Evolutionary conservation across 2,329 filamentous ascomycete species (phyloP).

Genomic region (Bretziella fagacearum): DNA sequence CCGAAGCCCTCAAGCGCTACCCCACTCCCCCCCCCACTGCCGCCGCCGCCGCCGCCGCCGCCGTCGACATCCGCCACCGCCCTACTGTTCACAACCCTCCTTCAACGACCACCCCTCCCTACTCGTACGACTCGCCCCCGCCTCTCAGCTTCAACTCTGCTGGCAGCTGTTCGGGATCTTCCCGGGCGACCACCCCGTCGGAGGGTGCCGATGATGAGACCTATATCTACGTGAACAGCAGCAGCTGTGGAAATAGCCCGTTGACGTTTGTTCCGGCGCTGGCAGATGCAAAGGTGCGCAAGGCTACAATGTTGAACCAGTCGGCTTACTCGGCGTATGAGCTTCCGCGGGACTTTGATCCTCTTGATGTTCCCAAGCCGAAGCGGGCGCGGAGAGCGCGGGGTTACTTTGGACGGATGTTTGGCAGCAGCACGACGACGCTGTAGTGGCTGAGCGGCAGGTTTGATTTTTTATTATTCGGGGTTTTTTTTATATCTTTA

Average conservation of each 20-base stretch:
- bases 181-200: conserved; percentile 35
- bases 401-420: conserved; percentile 37
- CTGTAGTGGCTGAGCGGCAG: background rate
- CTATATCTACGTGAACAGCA: conserved; percentile 18
- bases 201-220: conserved; percentile 25
- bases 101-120: conserved; percentile 28
- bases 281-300: conserved; percentile 18
- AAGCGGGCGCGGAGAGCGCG: conserved; percentile 32
- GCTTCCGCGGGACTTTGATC: conserved; percentile 33
- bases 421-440: conserved; percentile 26
- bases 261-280: conserved; percentile 26
- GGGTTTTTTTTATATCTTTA: background rate
- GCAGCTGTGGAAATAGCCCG: conserved; percentile 33
- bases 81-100: conserved; percentile 26
- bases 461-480: background rate
- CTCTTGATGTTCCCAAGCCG: conserved; percentile 31
- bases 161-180: conserved; percentile 29
- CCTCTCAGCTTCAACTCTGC: conserved; percentile 33
- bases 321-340: conserved; percentile 35
- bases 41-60: conserved; percentile 29
- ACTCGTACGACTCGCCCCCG: conserved; percentile 24
- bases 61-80: conserved; percentile 21
- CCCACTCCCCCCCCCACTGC: conserved; percentile 18
- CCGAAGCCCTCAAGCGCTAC: conserved; percentile 13
- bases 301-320: conserved; percentile 14